A percentile compares a stretch with the other conserved stretches of the same genome.
Conservation (phyloP, 352 stramenopile species). For the Globisporangium middletonii region DNA sequence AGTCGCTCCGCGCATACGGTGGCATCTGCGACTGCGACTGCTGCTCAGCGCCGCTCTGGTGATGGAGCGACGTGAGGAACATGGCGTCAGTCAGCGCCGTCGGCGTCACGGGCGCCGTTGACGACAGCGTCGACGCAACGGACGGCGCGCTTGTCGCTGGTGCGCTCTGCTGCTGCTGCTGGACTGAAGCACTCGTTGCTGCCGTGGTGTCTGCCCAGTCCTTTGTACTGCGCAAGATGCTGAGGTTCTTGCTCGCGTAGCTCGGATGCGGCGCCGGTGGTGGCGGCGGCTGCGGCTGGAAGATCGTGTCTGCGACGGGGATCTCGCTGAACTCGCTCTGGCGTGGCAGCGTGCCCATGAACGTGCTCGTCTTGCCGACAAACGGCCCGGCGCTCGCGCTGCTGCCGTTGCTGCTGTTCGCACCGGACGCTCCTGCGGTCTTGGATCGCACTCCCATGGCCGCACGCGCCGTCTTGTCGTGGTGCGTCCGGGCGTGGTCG, state of each 20-base stretch:
- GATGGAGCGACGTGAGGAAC: conserved; percentile 39
- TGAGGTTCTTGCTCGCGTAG: conserved; percentile 16
- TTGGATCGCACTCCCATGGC: too few species aligned
- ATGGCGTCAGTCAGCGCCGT: conserved; percentile 32
- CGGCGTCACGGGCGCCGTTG: conserved; percentile 11
- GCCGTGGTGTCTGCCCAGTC: conserved; percentile 1
- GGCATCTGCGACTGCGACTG: conserved; percentile 3
- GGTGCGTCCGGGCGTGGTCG: background rate
- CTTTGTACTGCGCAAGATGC: background rate
- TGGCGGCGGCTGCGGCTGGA: conserved; percentile 28
- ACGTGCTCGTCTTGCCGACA: conserved; percentile 33
- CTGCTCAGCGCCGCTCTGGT: conserved; percentile 11
- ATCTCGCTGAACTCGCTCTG: conserved; percentile 48
- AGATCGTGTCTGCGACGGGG: conserved; percentile 40
- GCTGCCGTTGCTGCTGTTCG: background rate
- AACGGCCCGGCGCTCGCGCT: background rate
- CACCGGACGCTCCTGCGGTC: background rate
- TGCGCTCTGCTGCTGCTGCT: too few species aligned
- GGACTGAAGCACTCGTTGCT: background rate
- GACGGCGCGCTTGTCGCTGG: background rate
- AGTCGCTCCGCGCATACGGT: too few species aligned
- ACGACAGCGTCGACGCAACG: conserved; percentile 12
- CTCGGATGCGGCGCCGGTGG: conserved; percentile 9
- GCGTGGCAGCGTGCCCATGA: conserved; percentile 55
- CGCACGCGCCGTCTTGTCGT: too few species aligned